phyloP scores from a whole-genome alignment of 2,329 filamentous ascomycete genomes.

The Fusarium marasasianum region DNA sequence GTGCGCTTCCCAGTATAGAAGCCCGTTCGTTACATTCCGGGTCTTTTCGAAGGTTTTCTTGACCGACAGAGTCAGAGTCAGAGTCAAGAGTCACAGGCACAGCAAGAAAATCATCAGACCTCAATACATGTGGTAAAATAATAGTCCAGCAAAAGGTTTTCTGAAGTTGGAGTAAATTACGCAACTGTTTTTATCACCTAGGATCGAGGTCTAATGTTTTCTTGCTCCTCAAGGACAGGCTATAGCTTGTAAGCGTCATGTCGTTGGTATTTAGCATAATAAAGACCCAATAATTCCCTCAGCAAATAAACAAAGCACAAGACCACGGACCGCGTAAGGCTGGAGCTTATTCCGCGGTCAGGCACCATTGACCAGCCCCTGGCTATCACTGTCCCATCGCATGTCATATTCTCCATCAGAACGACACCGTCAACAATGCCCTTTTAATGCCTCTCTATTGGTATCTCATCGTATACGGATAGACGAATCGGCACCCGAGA shows the following conservation, averaged over 20 bases:
- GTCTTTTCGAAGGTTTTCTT: conserved; percentile 6
- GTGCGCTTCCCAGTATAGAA: not conserved
- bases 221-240: not conserved
- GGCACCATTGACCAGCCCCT: conserved; percentile 19
- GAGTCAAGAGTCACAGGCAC: not conserved
- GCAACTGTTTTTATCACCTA: not conserved
- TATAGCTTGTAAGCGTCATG: conserved; percentile 14
- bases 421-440: not conserved
- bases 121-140: not conserved
- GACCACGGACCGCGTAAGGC: not conserved
- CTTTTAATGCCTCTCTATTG: conserved; percentile 3
- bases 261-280: not conserved
- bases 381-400: not conserved
- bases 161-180: not conserved
- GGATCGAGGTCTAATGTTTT: not conserved
- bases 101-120: not conserved
- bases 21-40: not conserved
- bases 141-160: not conserved
- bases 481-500: conserved; percentile 6
- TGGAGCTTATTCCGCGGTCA: conserved; percentile 17
- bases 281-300: conserved; percentile 27
- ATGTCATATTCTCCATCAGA: not conserved
- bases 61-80: conserved; percentile 19
- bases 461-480: not conserved
- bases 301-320: conserved; percentile 6